A percentile compares a stretch with the other conserved stretches of the same genome.
phyloP scores from a whole-genome alignment of 2,329 filamentous ascomycete species.

The Xylariales sp. region DNA sequence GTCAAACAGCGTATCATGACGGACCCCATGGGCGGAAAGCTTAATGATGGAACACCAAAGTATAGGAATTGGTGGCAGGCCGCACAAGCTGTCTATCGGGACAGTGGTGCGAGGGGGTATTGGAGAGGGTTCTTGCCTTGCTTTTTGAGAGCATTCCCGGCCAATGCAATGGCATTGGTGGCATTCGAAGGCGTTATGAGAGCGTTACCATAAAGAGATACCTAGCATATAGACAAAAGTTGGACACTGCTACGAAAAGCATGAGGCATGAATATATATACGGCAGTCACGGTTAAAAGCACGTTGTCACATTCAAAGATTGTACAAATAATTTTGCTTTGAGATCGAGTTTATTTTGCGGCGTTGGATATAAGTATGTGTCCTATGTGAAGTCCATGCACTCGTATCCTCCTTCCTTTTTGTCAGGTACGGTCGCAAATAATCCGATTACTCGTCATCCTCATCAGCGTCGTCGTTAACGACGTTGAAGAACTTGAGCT shows the following conservation, averaged over 20 bases:
- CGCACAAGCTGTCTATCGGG: constrained; percentile 78
- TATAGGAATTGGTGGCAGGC: constrained; percentile 86
- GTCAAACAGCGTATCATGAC: constrained; percentile 99
- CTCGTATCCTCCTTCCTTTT: constrained; percentile 26
- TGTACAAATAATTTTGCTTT: constrained; percentile 34
- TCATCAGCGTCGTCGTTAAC: constrained; percentile 98
- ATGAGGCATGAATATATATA: constrained; percentile 7
- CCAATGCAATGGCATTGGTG: constrained; percentile 92
- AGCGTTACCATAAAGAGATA: constrained; percentile 57
- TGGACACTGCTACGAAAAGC: neutral
- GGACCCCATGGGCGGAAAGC: constrained; percentile 79
- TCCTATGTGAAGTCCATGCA: constrained; percentile 41
- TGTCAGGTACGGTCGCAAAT: constrained; percentile 20
- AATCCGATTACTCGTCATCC: constrained; percentile 86
- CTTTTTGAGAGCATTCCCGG: constrained; percentile 92
- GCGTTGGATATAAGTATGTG: constrained; percentile 37
- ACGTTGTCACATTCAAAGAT: constrained; percentile 27
- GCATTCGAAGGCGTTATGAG: constrained; percentile 95
- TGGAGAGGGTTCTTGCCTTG: constrained; percentile 96
- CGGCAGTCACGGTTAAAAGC: constrained; percentile 1
- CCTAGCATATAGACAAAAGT: constrained; percentile 16
- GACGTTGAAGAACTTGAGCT: constrained; percentile 99
- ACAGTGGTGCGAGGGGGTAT: constrained; percentile 82
- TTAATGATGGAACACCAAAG: constrained; percentile 73
- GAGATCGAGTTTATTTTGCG: constrained; percentile 43